A percentile compares a stretch with the other conserved stretches of the same genome.
Evolutionary conservation across 2,329 filamentous ascomycete species (phyloP).

Genomic region (Meredithiella fracta): DNA sequence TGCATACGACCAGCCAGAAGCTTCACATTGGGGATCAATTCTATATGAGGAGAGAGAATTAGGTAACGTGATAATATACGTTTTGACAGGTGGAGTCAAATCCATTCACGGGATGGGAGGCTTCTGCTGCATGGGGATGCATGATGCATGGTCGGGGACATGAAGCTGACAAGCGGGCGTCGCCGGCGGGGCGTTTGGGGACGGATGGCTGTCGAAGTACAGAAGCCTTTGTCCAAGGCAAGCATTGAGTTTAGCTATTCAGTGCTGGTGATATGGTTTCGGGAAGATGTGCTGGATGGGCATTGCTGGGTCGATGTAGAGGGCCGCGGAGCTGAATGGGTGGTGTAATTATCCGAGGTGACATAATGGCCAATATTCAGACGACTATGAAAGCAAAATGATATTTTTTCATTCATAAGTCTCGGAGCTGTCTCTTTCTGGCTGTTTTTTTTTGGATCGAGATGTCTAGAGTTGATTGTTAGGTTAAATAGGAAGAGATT

Average conservation of each 20-base stretch:
- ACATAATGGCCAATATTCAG: background rate
- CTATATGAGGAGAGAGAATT: background rate
- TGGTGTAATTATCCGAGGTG: no score
- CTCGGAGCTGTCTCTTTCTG: conserved; percentile 3
- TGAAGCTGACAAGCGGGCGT: background rate
- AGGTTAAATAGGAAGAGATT: background rate
- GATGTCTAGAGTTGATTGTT: background rate
- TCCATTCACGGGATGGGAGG: no score
- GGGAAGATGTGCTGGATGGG: background rate
- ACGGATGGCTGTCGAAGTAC: background rate
- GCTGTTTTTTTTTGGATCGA: background rate
- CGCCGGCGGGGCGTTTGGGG: background rate
- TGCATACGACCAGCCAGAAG: background rate
- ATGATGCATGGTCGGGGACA: background rate
- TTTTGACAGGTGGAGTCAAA: no score
- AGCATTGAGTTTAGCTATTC: background rate
- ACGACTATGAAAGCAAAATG: background rate
- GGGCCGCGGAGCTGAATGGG: no score
- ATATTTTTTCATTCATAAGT: background rate
- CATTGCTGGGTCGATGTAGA: no score
- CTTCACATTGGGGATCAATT: background rate
- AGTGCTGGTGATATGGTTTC: background rate
- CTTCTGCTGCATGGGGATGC: no score
- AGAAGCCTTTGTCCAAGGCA: background rate
- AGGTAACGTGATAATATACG: no score